Conservation (phyloP, 441 rosid species). For the Metrosideros polymorpha region DNA sequence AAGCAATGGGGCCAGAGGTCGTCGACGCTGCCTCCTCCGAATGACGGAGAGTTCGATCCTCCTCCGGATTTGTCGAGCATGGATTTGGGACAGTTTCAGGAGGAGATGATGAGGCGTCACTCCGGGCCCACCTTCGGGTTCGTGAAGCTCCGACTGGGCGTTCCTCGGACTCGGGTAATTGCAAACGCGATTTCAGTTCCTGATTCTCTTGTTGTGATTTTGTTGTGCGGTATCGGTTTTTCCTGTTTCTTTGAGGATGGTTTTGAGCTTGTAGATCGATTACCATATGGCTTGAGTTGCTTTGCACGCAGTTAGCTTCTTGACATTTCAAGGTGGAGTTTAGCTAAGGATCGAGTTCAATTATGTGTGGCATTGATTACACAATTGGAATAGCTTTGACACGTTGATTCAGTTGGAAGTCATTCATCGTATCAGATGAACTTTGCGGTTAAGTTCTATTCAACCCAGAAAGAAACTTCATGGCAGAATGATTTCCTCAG, state of each 20-base stretch:
- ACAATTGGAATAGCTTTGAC: neutral
- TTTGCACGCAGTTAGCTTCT: neutral
- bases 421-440: neutral
- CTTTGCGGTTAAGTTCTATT: neutral
- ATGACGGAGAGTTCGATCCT: conserved; percentile 32
- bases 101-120: conserved; percentile 52
- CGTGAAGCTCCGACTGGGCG: conserved; percentile 78
- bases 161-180: conserved; percentile 43
- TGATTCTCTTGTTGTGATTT: neutral
- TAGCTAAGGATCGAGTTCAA: neutral
- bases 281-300: neutral
- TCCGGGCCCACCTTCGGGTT: conserved; percentile 66
- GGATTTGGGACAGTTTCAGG: conserved; percentile 53
- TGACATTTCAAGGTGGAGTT: neutral
- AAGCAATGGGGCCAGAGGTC: conserved; percentile 75
- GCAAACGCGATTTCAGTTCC: neutral
- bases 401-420: neutral
- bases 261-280: neutral
- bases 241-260: neutral
- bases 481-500: neutral
- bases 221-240: neutral
- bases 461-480: neutral
- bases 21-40: neutral
- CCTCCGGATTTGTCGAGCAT: conserved; percentile 55
- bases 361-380: neutral